Evolutionary conservation across 805 yeast genomes (phyloP), one percentile per base, ranked within the genome.

Genomic region (Barnettozyma sp.): DNA sequence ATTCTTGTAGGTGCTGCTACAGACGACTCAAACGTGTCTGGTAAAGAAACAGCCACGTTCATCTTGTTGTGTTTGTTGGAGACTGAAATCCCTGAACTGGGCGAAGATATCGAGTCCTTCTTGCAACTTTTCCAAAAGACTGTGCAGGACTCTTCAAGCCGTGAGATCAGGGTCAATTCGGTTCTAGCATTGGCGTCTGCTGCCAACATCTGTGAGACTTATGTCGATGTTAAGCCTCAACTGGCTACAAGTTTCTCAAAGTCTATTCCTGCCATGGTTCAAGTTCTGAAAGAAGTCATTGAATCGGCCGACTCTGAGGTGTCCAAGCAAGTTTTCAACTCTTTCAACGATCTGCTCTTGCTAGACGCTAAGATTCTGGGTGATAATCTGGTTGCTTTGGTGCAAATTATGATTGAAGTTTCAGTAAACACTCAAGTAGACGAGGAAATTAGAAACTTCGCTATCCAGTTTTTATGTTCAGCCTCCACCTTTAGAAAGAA

Each of bases 11-110:
- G 68, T 38, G 82, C 84, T 29, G 81, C 86, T 33, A 70, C 73
- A 38, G 73, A 74, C 37, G 50, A 49, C 16, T 58, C 66, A 26
- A 56, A 65, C 29, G 62, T 69, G 33, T 77, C 74, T 45, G 67
- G 77, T 35, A 70, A 88, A 58, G 95, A 88, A 63, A 79, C 83
- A 57, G 82, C 95, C 24, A 77, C 85, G 24, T 92, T 76, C 68
- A 73, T 87, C 34, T 65, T 92, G 41, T 76, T 71, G 60, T 73
- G 92, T 38, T 60, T 92, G 34, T 68, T 90, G 51, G 97, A 92
- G 59, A 71, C 78, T 31, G 67, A 70, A 34, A 74, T 71, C 50
- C 71, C 77, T 38, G 69, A 74, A 37, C 66, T 86, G 58, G 63
- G 66, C 31, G 65, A 68, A 24, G 76, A 77, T 54, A 66, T 78